phyloP scores from a whole-genome alignment of 169 alveolate genomes.

The Plasmodium gonderi region DNA sequence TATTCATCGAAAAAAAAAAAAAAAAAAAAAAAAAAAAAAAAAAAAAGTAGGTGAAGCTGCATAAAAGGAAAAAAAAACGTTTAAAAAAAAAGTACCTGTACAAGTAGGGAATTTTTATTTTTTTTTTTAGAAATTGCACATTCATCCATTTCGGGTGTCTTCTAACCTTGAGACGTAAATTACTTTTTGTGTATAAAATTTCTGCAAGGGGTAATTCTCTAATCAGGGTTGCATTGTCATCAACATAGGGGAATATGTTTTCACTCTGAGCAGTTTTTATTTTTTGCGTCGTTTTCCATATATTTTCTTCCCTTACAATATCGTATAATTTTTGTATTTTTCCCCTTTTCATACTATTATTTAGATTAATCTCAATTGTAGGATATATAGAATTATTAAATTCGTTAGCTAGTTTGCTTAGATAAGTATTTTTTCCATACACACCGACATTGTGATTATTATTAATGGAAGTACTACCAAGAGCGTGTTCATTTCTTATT shows the following conservation, averaged over 20 bases:
- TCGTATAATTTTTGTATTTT: constrained; percentile 76
- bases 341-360: constrained; percentile 44
- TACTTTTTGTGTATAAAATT: constrained; percentile 77
- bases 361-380: constrained; percentile 1
- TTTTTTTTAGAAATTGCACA: constrained; percentile 56
- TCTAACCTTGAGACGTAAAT: constrained; percentile 79
- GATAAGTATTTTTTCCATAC: constrained; percentile 28
- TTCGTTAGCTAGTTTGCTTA: constrained; percentile 55
- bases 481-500: constrained; percentile 11
- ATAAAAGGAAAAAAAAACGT: neutral
- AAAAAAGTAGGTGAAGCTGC: neutral
- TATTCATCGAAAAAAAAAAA: no score
- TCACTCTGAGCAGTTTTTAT: constrained; percentile 76
- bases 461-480: neutral
- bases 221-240: constrained; percentile 82
- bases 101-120: constrained; percentile 68
- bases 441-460: neutral
- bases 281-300: constrained; percentile 80
- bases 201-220: constrained; percentile 78
- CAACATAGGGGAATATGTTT: constrained; percentile 85
- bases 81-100: constrained; percentile 43
- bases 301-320: constrained; percentile 75
- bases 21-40: neutral
- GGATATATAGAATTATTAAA: constrained; percentile 67
- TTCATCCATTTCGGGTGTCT: constrained; percentile 85